phyloP scores from a whole-genome alignment of 163 green algal genomes.

The Coccomyxa subellipsoidea region DNA sequence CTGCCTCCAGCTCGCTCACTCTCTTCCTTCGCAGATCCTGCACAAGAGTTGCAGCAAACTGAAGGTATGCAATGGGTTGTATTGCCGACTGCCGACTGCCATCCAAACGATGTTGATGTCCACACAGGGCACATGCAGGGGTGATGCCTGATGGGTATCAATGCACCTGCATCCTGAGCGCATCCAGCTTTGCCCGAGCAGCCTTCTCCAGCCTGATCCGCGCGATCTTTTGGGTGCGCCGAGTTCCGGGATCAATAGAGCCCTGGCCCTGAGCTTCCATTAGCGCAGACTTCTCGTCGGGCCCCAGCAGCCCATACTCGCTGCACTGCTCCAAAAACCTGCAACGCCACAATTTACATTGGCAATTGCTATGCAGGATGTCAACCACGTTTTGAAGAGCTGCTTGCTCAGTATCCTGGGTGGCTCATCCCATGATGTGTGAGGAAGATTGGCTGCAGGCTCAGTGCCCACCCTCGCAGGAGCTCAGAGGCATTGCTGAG shows the following conservation, averaged over 20 bases:
- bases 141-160: too few relatives aligned
- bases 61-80: too few relatives aligned
- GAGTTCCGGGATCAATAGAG: conserved; percentile 13
- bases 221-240: conserved; percentile 34
- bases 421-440: too few relatives aligned
- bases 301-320: conserved; percentile 56
- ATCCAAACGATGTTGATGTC: too few relatives aligned
- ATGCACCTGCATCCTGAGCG: conserved; percentile 8
- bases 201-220: conserved; percentile 48
- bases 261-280: conserved; percentile 11
- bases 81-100: too few relatives aligned
- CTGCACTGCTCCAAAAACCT: conserved; percentile 42
- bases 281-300: neutral
- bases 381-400: too few relatives aligned
- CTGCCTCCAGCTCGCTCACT: neutral
- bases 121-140: too few relatives aligned
- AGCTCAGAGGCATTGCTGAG: neutral
- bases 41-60: neutral
- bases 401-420: too few relatives aligned
- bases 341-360: neutral
- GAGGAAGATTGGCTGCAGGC: too few relatives aligned
- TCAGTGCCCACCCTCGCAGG: neutral
- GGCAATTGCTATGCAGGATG: neutral
- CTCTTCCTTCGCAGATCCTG: neutral
- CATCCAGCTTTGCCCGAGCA: conserved; percentile 13